Evolutionary conservation across 106 monocot species (phyloP), one percentile per base, ranked within the genome.

Genomic region (Phalaenopsis aphrodite): DNA sequence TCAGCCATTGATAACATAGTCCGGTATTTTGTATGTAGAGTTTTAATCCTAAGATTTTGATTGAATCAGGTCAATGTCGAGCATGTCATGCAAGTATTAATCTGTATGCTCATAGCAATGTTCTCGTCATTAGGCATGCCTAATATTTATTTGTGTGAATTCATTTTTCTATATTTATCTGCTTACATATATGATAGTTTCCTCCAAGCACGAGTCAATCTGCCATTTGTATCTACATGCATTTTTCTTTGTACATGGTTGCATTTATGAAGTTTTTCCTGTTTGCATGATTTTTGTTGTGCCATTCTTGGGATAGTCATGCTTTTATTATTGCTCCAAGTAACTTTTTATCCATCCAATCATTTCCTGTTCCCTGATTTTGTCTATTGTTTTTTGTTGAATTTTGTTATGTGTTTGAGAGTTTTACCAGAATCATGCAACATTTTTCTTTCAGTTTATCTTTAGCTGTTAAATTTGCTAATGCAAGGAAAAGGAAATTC

Each of bases 91-190:
- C 41, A 73, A 41, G 41, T 19, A 38, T 16, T 73, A 18, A 73
- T 73, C 42, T 18, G 72, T 67, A 37, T 24, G 23, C 67, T 67
- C 23, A 37, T 67, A 67, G 23, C 8, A 67, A 67, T 67, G 23
- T 24, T 38, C 36, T 67, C 36, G 6, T 11, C 36, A 7, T 8
- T 67, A 8, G 1, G 67, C 36, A 3, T 24, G 67, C 30, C 30
- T 67, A 24, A 7, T 57, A 16, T 42, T 14, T 3, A 3, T 42
- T 11, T 16, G 41, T 73, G 1, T 11, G 39, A 73, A 42, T 74
- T 74, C 74, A 74, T 69, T 69, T 5, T 21, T 73, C 42, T 73
- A 42, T 73, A 73, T 73, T 73, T 18, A 42, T 69, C 38, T 73
- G 15, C 42, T 73, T 42, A 18, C 16, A 8, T 68, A 17, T 73